Conservation (phyloP, 352 stramenopile species). For the Globisporangium heterothallicum region DNA sequence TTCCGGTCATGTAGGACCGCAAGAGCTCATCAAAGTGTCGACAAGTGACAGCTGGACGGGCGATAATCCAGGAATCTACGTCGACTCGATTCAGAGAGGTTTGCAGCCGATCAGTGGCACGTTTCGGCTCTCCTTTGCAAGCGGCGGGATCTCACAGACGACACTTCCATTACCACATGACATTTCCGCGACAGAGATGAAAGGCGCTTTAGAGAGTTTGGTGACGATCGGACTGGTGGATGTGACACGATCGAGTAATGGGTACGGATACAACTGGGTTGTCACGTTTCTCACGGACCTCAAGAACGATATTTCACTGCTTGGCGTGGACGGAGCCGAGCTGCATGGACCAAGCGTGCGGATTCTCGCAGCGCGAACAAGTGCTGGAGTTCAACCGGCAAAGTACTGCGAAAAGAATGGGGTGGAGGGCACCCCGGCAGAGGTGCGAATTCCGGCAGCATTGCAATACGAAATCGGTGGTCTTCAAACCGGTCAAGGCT, state of each 20-base stretch:
- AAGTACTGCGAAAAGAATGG: constrained; percentile 72
- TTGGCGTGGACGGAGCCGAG: constrained; percentile 88
- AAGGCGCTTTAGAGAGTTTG: constrained; percentile 86
- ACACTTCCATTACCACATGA: constrained; percentile 87
- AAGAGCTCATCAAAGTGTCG: constrained; percentile 80
- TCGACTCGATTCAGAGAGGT: constrained; percentile 75
- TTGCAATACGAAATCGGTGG: constrained; percentile 34
- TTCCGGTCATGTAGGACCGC: constrained; percentile 71
- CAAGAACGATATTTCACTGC: constrained; percentile 65
- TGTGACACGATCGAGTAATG: constrained; percentile 85
- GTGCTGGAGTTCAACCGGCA: constrained; percentile 59
- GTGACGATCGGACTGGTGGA: constrained; percentile 85
- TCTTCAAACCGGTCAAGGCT: constrained; percentile 51
- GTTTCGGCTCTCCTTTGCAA: constrained; percentile 78
- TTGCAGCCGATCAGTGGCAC: constrained; percentile 90
- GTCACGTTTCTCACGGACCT: constrained; percentile 91
- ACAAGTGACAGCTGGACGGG: constrained; percentile 91
- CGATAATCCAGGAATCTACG: constrained; percentile 88
- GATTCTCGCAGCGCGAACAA: constrained; percentile 67
- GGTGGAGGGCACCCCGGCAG: constrained; percentile 20
- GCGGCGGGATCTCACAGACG: constrained; percentile 65
- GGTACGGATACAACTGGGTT: constrained; percentile 94
- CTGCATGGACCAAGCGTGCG: constrained; percentile 88
- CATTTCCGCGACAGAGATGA: constrained; percentile 72
- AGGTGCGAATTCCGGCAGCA: constrained; percentile 26